Percentiles rank a stretch among this genome's conserved stretches.
phyloP scores from a whole-genome alignment of 495 filamentous ascomycete genomes.

The Penicillium herquei region DNA sequence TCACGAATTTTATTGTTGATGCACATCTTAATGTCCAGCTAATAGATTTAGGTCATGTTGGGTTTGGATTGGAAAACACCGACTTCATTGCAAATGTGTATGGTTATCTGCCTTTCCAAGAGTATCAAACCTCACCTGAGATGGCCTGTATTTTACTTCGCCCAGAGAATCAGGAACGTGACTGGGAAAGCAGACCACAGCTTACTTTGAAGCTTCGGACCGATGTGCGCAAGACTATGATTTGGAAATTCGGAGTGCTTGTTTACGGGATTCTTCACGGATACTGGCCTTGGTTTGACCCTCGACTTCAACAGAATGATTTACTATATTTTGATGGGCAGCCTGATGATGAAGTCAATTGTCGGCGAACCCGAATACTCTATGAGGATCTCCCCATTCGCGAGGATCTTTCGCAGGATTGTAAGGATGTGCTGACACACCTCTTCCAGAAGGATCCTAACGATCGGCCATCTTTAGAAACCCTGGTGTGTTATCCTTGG shows the following conservation, averaged over 20 bases:
- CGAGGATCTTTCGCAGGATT: conserved; percentile 25
- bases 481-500: conserved; percentile 20
- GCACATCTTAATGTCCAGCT: conserved; percentile 24
- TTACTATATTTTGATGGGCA: neutral
- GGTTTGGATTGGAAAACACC: conserved; percentile 15
- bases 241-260: conserved; percentile 25
- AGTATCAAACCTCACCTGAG: conserved; percentile 26
- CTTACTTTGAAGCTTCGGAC: neutral
- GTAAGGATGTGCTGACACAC: conserved; percentile 21
- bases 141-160: conserved; percentile 6
- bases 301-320: neutral
- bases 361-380: conserved; percentile 16
- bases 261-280: conserved; percentile 27
- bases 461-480: conserved; percentile 15
- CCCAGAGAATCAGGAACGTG: neutral
- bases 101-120: conserved; percentile 16
- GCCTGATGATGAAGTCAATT: neutral
- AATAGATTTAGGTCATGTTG: conserved; percentile 20
- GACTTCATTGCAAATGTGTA: neutral
- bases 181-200: neutral
- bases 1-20: conserved; percentile 26
- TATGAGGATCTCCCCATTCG: conserved; percentile 15
- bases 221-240: conserved; percentile 7
- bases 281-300: conserved; percentile 27
- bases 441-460: conserved; percentile 18